phyloP scores from a whole-genome alignment of 2,329 filamentous ascomycete species.

The Talaromyces sp. region DNA sequence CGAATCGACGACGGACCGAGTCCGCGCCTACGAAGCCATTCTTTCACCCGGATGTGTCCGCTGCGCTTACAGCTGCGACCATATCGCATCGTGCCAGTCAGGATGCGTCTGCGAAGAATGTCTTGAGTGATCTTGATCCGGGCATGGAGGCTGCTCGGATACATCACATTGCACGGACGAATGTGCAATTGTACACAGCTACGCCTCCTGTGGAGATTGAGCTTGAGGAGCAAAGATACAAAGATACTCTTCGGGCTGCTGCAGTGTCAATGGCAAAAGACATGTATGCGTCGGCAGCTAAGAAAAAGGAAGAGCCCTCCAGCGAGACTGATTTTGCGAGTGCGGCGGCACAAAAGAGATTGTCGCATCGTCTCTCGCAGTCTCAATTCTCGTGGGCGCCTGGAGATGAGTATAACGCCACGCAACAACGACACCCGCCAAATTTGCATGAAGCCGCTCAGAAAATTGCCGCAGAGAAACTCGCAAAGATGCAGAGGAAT shows the following conservation, averaged over 20 bases:
- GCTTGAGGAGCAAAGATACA: constrained; percentile 67
- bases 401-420: constrained; percentile 24
- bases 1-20: constrained; percentile 60
- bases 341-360: constrained; percentile 33
- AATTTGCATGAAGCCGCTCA: constrained; percentile 81
- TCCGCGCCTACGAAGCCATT: constrained; percentile 55
- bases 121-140: constrained; percentile 44
- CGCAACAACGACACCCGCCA: constrained; percentile 25
- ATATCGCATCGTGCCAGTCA: constrained; percentile 54
- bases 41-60: constrained; percentile 48
- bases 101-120: constrained; percentile 37
- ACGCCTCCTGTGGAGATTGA: constrained; percentile 69
- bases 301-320: constrained; percentile 32
- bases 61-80: constrained; percentile 69
- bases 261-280: constrained; percentile 85
- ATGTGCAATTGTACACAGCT: constrained; percentile 75
- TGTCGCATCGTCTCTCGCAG: constrained; percentile 28
- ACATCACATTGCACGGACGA: constrained; percentile 63
- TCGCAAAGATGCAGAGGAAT: constrained; percentile 75
- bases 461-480: constrained; percentile 76
- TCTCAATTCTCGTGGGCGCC: constrained; percentile 32
- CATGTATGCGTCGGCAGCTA: constrained; percentile 66
- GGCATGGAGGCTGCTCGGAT: constrained; percentile 58
- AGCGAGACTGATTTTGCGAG: constrained; percentile 23
- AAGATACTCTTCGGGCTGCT: constrained; percentile 73